A percentile compares a stretch with the other conserved stretches of the same genome.
These are phyloP conservation scores for Rhododendron kiyosumense DNA, from an alignment of 148 eudicot genomes.

Conservation along the genomic window DNA sequence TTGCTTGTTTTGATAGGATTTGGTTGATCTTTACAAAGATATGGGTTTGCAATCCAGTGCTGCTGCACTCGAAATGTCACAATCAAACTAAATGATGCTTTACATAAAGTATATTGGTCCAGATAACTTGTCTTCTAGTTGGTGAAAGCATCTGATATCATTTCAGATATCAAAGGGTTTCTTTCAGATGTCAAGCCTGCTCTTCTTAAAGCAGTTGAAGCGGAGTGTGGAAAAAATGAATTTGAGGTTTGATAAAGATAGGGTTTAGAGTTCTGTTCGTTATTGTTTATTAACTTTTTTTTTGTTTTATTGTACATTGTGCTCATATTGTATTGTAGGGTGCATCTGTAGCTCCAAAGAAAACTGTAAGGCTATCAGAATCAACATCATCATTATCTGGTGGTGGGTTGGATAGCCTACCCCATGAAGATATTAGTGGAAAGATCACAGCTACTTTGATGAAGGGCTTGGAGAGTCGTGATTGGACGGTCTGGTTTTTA, in stretches of 20 bases:
- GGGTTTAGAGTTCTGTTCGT: neutral
- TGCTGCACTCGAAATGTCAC: constrained; percentile 97
- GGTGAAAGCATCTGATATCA: neutral
- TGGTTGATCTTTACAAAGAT: constrained; percentile 96
- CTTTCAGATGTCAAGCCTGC: constrained; percentile 94
- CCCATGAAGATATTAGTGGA: constrained; percentile 94
- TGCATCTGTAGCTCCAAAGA: constrained; percentile 75
- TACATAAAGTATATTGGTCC: constrained; percentile 97
- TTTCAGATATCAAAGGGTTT: constrained; percentile 87
- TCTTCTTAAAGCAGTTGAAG: constrained; percentile 93
- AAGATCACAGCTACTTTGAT: constrained; percentile 74
- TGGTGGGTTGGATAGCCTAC: constrained; percentile 86
- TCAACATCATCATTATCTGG: constrained; percentile 39
- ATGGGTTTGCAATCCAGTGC: constrained; percentile 91
- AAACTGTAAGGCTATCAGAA: constrained; percentile 64
- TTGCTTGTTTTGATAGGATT: constrained; percentile 46
- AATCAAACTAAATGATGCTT: constrained; percentile 78
- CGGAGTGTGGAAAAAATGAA: constrained; percentile 94
- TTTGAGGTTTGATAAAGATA: constrained; percentile 50
- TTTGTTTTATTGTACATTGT: neutral
- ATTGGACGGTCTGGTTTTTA: constrained; percentile 72
- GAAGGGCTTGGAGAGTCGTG: constrained; percentile 93
- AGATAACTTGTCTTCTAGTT: constrained; percentile 36
- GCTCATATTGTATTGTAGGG: constrained; percentile 40
- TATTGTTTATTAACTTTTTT: neutral